Base-by-base conservation (phyloP, 2,329 filamentous ascomycete genomes). In the Penicillium brasilianum region DNA sequence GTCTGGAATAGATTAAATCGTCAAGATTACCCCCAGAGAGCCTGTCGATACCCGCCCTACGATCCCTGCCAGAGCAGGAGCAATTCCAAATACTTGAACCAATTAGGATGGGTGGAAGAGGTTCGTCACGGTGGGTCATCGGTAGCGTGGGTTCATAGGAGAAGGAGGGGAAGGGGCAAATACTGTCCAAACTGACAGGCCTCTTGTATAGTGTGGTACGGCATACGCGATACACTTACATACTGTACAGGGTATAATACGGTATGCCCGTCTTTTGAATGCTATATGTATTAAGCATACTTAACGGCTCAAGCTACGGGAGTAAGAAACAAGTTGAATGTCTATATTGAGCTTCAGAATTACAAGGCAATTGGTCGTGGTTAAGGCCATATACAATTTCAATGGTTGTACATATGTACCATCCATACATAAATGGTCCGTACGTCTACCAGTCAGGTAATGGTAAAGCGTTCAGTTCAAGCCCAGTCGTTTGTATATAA, bases 11-110 rank as follows among this genome's bases (percentile, higher is more conserved):
- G 57, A 70, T 69, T 63, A 62, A 67, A 28, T 58, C 34, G 55
- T 58, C 39, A 48, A 51, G 62, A 59, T 51, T 32, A 44, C 18
- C 53, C 37, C 37, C 37, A 25, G 37, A 13, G 37, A 39, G 53
- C 34, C 50, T 57, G 59, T 59, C 58, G 55, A 58, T 66, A 64
- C 20, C 66, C 64, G 59, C 55, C 41, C 57, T 60, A 53, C 59
- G 41, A 68, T 68, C 66, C 57, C 57, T 66, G 28, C 63, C 62
- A 32, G 25, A 64, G 60, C 10, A 20, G 50, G 63, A 4, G 58
- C 30, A 65, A 64, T 70, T 66, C 69, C 68, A 70, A 70, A 70
- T 69, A 69, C 62, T 48, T 61, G 39, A 54, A 22, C 68, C 66
- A 66, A 69, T 69, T 11, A 59, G 13, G 25, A 20, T 6, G 11